Evolutionary conservation across 2,329 filamentous ascomycete genomes (phyloP), one percentile per base, ranked within the genome.

Genomic region (Sclerotinia trifoliorum): DNA sequence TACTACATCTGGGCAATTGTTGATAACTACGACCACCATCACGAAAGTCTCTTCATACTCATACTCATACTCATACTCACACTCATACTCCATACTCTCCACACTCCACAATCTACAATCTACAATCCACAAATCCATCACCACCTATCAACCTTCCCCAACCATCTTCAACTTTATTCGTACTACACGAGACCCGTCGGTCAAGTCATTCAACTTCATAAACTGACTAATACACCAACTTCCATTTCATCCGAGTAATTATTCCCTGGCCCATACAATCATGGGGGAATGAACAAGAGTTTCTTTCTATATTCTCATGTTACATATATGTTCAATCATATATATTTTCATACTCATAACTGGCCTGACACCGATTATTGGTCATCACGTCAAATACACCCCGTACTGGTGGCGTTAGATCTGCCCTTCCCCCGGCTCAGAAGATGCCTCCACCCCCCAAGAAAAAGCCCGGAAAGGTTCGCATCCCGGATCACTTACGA

Each of bases 401-500:
- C 15, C 21, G 61, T 11, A 32, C 44, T 32, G 42, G 55, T 35
- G 35, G 35, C 2, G n/a, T 44, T 5, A 13, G 35, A 44, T 58
- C 55, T 58, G 19, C 35, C 44, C 24, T 46, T n/a, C 11, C 39
- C 24, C 44, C 57, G 64, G 24, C 67, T 48, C 63, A 73, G 71
- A 65, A 65, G 49, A 67, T 67, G 65, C 29, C 24, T n/a, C 17
- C 15, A 44, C 26, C 46, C 46, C 21, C 11, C 19, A 67, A 44
- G 29, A 77, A 75, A 67, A 75, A 75, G 71, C 64, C 71, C 35
- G 72, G 74, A 55, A 78, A 75, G 72, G 74, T 76, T 13, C 77
- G 78, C n/a, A 77, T 79, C 46, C 77, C 78, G 3, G 75, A 73
- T 39, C 75, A 78, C 44, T 74, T 78, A 32, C 73, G 78, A n/a